Percentiles rank a stretch among this genome's conserved stretches.
phyloP scores from a whole-genome alignment of 441 rosid species.

The Rhodomyrtus psidioides region DNA sequence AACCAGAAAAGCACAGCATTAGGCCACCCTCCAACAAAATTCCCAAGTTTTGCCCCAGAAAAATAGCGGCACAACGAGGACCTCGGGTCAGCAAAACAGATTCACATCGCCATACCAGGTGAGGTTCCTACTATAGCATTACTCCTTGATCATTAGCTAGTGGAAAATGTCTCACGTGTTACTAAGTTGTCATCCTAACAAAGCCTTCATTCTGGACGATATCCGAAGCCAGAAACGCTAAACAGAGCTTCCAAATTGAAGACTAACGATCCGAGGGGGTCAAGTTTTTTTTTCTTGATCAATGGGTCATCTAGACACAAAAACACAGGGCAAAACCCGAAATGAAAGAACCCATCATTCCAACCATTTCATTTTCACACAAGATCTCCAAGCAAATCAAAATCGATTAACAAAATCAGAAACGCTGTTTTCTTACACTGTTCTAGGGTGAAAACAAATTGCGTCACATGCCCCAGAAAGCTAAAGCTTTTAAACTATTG shows the following conservation, averaged over 20 bases:
- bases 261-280: background rate
- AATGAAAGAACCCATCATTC: background rate
- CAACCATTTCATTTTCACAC: background rate
- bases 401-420: background rate
- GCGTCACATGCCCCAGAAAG: background rate
- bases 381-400: background rate
- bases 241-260: background rate
- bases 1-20: background rate
- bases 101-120: background rate
- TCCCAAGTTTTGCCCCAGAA: background rate
- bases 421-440: background rate
- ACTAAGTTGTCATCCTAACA: background rate
- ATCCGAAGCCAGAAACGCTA: background rate
- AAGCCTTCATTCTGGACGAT: background rate
- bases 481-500: background rate
- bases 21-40: background rate
- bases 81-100: background rate
- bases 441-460: background rate
- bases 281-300: background rate
- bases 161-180: background rate
- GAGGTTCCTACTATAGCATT: background rate
- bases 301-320: background rate
- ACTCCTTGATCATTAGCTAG: background rate
- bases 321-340: background rate
- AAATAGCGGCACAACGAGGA: background rate